Evolutionary conservation across 2,329 filamentous ascomycete species (phyloP).

Genomic region (Domatiomyces globalis): DNA sequence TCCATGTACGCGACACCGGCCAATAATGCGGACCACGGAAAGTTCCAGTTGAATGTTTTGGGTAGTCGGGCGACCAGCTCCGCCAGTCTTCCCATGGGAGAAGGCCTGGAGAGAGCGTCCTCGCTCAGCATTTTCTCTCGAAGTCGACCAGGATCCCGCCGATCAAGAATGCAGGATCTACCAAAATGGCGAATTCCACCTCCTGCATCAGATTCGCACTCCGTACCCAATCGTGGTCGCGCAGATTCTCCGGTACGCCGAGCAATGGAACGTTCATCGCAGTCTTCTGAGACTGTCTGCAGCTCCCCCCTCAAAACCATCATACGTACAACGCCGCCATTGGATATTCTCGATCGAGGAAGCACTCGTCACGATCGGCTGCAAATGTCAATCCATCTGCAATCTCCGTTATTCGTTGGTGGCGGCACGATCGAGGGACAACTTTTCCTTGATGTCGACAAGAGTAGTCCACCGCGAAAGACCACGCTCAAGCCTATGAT

Average conservation of each 20-base stretch:
- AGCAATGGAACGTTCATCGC: constrained; percentile 28
- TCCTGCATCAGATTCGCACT: constrained; percentile 21
- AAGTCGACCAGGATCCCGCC: constrained; percentile 7
- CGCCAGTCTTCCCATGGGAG: constrained; percentile 12
- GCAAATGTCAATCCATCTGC: constrained; percentile 35
- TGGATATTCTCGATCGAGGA: constrained; percentile 37
- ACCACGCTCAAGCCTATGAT: constrained; percentile 28
- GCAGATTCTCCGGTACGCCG: constrained; percentile 37
- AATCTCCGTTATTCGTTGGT: constrained; percentile 40
- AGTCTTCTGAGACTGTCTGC: constrained; percentile 27
- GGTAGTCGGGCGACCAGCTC: constrained; percentile 13
- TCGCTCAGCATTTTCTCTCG: constrained; percentile 14
- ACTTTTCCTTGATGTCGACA: constrained; percentile 34
- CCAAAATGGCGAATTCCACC: constrained; percentile 16
- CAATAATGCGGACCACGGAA: neutral
- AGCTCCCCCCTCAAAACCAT: constrained; percentile 36
- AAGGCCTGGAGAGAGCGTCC: constrained; percentile 15
- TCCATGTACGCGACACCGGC: neutral
- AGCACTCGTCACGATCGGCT: constrained; percentile 36
- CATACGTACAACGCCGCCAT: constrained; percentile 31
- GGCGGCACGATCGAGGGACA: constrained; percentile 41
- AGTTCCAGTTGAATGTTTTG: constrained; percentile 1
- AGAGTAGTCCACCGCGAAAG: constrained; percentile 27
- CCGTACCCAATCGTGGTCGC: constrained; percentile 28
- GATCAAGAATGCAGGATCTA: constrained; percentile 13